These are phyloP conservation scores for Butyriboletus regius DNA, from an alignment of 1,284 basidiomycete genomes.

Conservation along the genomic window DNA sequence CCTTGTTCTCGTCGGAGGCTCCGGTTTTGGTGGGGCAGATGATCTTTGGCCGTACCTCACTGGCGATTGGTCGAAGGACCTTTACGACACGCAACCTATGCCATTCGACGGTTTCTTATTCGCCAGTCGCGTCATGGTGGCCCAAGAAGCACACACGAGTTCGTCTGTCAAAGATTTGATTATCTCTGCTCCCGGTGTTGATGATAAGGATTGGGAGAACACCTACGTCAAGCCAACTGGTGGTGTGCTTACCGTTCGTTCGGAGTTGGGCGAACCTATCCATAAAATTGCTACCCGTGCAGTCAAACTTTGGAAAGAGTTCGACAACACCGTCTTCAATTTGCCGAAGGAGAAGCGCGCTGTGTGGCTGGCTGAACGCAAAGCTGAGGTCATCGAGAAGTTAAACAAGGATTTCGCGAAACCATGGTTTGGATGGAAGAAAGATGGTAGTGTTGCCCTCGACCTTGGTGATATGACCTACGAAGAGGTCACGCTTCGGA, in stretches of 20 bases:
- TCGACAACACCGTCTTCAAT: conserved; percentile 92
- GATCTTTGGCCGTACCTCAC: conserved; percentile 96
- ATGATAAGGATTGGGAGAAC: conserved; percentile 87
- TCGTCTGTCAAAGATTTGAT: conserved; percentile 94
- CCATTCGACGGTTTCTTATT: conserved; percentile 97
- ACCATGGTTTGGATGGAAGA: conserved; percentile 95
- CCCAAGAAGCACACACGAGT: conserved; percentile 94
- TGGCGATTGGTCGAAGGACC: conserved; percentile 85
- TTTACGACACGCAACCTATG: conserved; percentile 89
- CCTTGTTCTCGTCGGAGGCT: conserved; percentile 88
- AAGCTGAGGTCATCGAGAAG: conserved; percentile 83
- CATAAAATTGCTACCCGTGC: conserved; percentile 97
- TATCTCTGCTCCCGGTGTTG: conserved; percentile 87
- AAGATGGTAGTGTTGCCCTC: conserved; percentile 74
- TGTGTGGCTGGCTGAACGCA: conserved; percentile 81
- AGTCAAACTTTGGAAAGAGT: conserved; percentile 97
- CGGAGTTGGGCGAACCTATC: conserved; percentile 96
- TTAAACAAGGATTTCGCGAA: conserved; percentile 95
- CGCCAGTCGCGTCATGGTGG: conserved; percentile 94
- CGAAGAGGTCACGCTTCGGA: conserved; percentile 86
- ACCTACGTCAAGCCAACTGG: conserved; percentile 93
- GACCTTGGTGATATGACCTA: conserved; percentile 97
- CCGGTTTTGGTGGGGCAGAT: conserved; percentile 90
- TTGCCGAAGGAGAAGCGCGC: conserved; percentile 90
- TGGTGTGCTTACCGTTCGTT: conserved; percentile 92